phyloP scores from a whole-genome alignment of 2,329 filamentous ascomycete species.

The Beauveria sp. region DNA sequence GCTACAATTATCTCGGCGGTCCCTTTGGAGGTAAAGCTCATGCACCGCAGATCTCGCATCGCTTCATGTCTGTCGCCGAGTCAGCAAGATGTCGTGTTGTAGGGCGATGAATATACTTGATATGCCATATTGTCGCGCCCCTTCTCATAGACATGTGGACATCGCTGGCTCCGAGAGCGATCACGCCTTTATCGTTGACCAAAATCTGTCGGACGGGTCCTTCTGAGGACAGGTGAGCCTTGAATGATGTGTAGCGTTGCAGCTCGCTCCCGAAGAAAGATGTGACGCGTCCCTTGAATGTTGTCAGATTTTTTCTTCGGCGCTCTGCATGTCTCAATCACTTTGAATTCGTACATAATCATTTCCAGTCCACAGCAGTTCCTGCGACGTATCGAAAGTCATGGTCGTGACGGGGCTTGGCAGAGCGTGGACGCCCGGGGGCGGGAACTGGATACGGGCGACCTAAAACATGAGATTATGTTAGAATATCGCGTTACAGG shows the following conservation, averaged over 20 bases:
- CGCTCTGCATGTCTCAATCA: background rate
- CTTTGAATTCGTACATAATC: conserved; percentile 59
- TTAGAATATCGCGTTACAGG: background rate
- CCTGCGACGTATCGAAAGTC: conserved; percentile 82
- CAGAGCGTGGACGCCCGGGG: conserved; percentile 62
- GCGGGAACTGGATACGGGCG: conserved; percentile 72
- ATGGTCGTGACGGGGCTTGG: conserved; percentile 69
- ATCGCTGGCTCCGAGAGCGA: conserved; percentile 74
- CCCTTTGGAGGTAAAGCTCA: conserved; percentile 88
- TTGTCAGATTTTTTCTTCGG: conserved; percentile 17
- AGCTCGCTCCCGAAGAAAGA: conserved; percentile 87
- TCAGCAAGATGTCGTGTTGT: conserved; percentile 15
- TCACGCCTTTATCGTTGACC: conserved; percentile 83
- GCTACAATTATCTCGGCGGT: conserved; percentile 79
- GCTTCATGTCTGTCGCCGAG: conserved; percentile 48
- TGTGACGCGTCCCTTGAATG: conserved; percentile 66
- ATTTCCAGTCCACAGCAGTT: conserved; percentile 89
- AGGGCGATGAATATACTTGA: conserved; percentile 46
- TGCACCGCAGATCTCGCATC: conserved; percentile 84
- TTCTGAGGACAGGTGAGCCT: conserved; percentile 65
- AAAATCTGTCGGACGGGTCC: conserved; percentile 81
- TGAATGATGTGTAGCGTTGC: conserved; percentile 84
- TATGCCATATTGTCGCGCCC: conserved; percentile 81
- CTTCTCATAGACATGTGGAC: conserved; percentile 83
- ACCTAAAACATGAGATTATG: conserved; percentile 44